Base-by-base conservation (phyloP, 1,284 basidiomycete species). In the Marasmius fiardii region DNA sequence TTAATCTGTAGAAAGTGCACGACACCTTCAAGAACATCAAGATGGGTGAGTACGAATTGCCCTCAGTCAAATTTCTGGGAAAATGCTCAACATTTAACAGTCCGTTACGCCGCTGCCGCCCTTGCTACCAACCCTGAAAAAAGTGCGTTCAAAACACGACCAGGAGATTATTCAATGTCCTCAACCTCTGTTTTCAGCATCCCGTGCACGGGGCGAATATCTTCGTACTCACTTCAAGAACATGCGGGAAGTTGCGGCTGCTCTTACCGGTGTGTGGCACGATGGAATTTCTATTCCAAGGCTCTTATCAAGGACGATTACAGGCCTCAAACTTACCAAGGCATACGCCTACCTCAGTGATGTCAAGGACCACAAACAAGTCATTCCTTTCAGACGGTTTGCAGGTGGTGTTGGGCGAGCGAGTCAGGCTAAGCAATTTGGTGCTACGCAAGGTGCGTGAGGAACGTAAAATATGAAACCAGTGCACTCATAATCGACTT, bases 221-320 rank as follows among this genome's bases (percentile, higher is more conserved):
- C 87, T 98, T 71, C 92, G 95, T 67, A 97, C 96, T 58, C 97
- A 99, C 82, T 99, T 98, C 88, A 99, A 99, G 91, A 99, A 99
- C 87, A 98, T 98, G 87, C 92, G 95, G 67, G 94, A 94, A 77
- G 93, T 96, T 57, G 90, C 87, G 55, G 92, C 92, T 66, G 92
- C 90, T 64, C 80, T 95, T 62, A 85, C 86, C 65, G 92, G 93
- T 92, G 65, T 64, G 81, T 47, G 31, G n/a, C 4, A 18, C 20
- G 28, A 31, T 14, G 47, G 33, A 59, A 41, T 59, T 49, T 31
- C 2, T 58, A 6, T 5, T 3, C 18, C n/a, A 12, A 37, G 21
- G 21, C 18, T 23, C 10, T 24, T 23, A 34, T 28, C 14, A 10
- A 23, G 4, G 33, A 21, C 10, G n/a, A 45, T 12, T 31, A 20